A percentile compares a stretch with the other conserved stretches of the same genome.
Evolutionary conservation across 1,284 basidiomycete species (phyloP).

Genomic region (Microstroma glucosiphilum): DNA sequence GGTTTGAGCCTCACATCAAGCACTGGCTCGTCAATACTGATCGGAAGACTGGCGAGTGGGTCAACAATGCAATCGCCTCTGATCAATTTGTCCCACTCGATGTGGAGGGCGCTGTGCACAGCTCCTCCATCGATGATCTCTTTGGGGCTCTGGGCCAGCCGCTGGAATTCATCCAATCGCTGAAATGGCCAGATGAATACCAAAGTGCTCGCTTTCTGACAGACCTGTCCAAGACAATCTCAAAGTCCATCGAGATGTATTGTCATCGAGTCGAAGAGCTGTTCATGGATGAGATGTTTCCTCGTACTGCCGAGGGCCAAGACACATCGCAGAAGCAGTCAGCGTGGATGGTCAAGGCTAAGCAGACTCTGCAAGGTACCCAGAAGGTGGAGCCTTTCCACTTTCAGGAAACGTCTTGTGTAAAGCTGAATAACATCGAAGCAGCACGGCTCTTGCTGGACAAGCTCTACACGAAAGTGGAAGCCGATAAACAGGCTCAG

Average conservation of each 20-base stretch:
- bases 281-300: slow-evolving; percentile 91
- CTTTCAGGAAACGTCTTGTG: slow-evolving; percentile 80
- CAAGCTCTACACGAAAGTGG: slow-evolving; percentile 83
- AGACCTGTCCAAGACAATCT: slow-evolving; percentile 67
- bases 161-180: slow-evolving; percentile 74
- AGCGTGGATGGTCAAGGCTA: slow-evolving; percentile 90
- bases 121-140: slow-evolving; percentile 90
- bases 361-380: slow-evolving; percentile 70
- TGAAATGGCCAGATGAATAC: slow-evolving; percentile 86
- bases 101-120: slow-evolving; percentile 70
- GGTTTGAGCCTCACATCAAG: slow-evolving; percentile 81
- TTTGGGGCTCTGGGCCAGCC: slow-evolving; percentile 90
- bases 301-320: slow-evolving; percentile 57
- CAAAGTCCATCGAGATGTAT: slow-evolving; percentile 86
- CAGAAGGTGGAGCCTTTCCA: slow-evolving; percentile 90
- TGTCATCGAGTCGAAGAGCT: slow-evolving; percentile 78
- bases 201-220: slow-evolving; percentile 87
- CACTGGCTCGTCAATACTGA: slow-evolving; percentile 88
- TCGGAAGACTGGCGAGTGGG: slow-evolving; percentile 86
- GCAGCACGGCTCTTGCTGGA: slow-evolving; percentile 83
- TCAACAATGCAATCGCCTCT: slow-evolving; percentile 52
- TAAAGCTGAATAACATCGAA: slow-evolving; percentile 96
- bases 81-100: slow-evolving; percentile 57
- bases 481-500: slow-evolving; percentile 79
- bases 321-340: slow-evolving; percentile 58